Conservation (phyloP, 495 filamentous ascomycete genomes). For the Lasiosphaeris hirsuta region DNA sequence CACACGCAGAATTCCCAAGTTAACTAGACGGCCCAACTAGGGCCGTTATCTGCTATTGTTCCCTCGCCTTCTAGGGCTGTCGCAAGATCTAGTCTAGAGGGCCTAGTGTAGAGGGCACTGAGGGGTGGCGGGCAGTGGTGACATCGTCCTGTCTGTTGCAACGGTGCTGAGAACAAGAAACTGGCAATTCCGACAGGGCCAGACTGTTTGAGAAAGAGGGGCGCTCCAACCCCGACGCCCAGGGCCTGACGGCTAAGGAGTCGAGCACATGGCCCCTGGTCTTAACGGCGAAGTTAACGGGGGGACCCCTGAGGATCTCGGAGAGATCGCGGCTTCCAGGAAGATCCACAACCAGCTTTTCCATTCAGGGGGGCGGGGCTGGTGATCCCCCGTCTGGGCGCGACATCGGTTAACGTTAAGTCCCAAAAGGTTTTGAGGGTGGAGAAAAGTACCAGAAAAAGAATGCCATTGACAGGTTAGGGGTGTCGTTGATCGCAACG, state of each 20-base stretch:
- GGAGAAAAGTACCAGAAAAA: slow-evolving; percentile 1
- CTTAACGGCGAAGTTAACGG: slow-evolving; percentile 23
- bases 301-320: slow-evolving; percentile 27
- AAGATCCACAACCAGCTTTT: slow-evolving; percentile 25
- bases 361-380: slow-evolving; percentile 10
- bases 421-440: slow-evolving; percentile 7
- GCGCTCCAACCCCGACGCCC: slow-evolving; percentile 2
- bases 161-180: slow-evolving; percentile 1
- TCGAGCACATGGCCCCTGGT: slow-evolving; percentile 15
- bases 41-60: no score
- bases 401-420: slow-evolving; percentile 21
- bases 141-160: not conserved
- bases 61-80: no score
- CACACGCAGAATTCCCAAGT: no score
- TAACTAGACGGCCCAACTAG: no score
- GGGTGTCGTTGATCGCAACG: no score
- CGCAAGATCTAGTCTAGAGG: not conserved
- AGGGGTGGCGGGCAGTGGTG: not conserved
- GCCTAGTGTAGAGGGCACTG: not conserved
- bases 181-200: not conserved
- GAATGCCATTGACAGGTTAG: not conserved
- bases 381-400: slow-evolving; percentile 1
- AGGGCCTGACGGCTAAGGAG: slow-evolving; percentile 4
- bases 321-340: slow-evolving; percentile 24
- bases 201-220: not conserved